Evolutionary conservation across 2,329 filamentous ascomycete genomes (phyloP).

Genomic region (Tolypocladium tundrense): DNA sequence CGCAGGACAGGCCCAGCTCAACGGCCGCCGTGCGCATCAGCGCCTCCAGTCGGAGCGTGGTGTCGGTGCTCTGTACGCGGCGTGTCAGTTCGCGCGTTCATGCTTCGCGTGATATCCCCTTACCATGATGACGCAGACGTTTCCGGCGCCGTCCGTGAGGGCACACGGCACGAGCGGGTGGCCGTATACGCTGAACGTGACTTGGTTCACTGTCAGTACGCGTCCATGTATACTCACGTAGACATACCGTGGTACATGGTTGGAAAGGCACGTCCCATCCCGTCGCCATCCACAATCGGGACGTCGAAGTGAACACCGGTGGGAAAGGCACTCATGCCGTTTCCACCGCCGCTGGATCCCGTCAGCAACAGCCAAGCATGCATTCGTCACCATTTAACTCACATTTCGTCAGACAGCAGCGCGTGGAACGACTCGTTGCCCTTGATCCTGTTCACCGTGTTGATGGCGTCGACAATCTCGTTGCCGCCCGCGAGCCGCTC

Average conservation of each 20-base stretch:
- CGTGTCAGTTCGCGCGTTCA: neutral
- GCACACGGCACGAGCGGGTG: slow-evolving; percentile 24
- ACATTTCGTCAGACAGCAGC: slow-evolving; percentile 28
- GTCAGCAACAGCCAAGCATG: neutral
- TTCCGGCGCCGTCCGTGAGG: slow-evolving; percentile 25
- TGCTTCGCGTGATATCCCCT: neutral
- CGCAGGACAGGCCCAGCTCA: slow-evolving; percentile 27
- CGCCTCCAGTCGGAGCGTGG: slow-evolving; percentile 21
- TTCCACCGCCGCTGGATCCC: slow-evolving; percentile 22
- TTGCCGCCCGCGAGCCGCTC: slow-evolving; percentile 24
- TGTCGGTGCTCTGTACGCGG: slow-evolving; percentile 18
- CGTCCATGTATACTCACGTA: accelerated
- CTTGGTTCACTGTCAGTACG: slow-evolving; percentile 8
- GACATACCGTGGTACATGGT: slow-evolving; percentile 23
- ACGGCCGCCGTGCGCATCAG: slow-evolving; percentile 24
- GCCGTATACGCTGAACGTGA: slow-evolving; percentile 27
- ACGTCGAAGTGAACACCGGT: slow-evolving; percentile 23
- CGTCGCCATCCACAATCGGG: slow-evolving; percentile 25
- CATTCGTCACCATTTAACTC: slow-evolving; percentile 3
- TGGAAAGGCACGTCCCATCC: slow-evolving; percentile 27
- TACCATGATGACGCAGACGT: slow-evolving; percentile 22
- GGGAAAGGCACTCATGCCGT: slow-evolving; percentile 25
- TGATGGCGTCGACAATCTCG: slow-evolving; percentile 25
- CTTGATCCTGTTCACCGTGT: slow-evolving; percentile 21
- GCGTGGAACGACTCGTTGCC: slow-evolving; percentile 21